These are phyloP conservation scores for Suillus bovinus DNA, from an alignment of 768 basidiomycete species.

Conservation along the genomic window DNA sequence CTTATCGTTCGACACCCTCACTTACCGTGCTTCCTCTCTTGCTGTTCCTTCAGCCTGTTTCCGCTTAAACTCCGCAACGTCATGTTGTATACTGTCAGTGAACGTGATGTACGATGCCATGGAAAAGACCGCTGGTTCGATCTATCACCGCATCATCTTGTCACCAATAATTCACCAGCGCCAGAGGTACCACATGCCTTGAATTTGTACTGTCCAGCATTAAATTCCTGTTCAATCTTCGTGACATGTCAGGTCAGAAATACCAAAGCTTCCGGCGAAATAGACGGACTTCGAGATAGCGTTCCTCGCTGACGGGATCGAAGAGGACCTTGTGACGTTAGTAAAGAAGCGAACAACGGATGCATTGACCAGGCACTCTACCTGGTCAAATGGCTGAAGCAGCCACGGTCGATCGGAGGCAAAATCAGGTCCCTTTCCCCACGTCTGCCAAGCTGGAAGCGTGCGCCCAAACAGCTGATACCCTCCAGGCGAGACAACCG, in stretches of 20 bases:
- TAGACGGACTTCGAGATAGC: conserved; percentile 47
- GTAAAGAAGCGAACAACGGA: not conserved
- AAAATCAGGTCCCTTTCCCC: conserved; percentile 54
- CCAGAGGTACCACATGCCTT: conserved; percentile 33
- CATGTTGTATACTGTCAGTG: conserved; percentile 39
- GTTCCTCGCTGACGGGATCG: conserved; percentile 44
- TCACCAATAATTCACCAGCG: conserved; percentile 20
- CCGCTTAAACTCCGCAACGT: conserved; percentile 43
- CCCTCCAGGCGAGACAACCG: conserved; percentile 63
- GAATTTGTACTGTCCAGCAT: conserved; percentile 53
- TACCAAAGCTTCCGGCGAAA: not conserved
- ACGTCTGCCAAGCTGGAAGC: conserved; percentile 64
- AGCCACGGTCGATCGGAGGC: conserved; percentile 55
- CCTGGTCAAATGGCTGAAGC: conserved; percentile 60
- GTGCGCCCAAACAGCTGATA: conserved; percentile 67
- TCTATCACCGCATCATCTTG: conserved; percentile 31
- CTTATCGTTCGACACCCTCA: not conserved
- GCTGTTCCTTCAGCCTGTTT: conserved; percentile 38
- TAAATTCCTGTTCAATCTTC: conserved; percentile 52
- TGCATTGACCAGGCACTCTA: conserved; percentile 24
- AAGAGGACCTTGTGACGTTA: conserved; percentile 46
- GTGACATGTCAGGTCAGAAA: not conserved
- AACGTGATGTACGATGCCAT: conserved; percentile 50
- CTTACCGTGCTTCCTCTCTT: conserved; percentile 43
- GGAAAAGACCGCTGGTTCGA: conserved; percentile 53